Evolutionary conservation across 805 yeast genomes (phyloP).

Genomic region (Metschnikowia lachancei): DNA sequence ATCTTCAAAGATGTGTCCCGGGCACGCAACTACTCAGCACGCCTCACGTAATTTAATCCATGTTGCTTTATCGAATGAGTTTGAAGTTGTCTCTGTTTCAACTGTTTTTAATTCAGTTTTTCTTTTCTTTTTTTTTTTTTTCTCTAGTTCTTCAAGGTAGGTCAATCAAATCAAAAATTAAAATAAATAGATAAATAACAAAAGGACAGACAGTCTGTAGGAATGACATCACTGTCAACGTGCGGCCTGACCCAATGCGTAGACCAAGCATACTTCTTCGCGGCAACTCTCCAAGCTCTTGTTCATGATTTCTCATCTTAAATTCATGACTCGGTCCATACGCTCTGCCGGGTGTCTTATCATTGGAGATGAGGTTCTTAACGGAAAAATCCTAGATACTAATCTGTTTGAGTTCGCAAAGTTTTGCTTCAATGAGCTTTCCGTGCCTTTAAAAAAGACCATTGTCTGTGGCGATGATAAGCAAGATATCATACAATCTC

Average conservation of each 20-base stretch:
- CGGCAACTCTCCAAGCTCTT: not conserved
- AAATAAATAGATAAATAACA: no score
- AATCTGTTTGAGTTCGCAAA: constrained; percentile 72
- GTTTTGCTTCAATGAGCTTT: constrained; percentile 58
- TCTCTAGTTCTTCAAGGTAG: no score
- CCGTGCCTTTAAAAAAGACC: constrained; percentile 64
- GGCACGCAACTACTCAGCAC: no score
- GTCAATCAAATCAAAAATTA: no score
- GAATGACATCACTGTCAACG: no score
- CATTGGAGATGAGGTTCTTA: constrained; percentile 86
- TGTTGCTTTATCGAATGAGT: no score
- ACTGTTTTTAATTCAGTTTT: no score
- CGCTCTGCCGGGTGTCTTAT: constrained; percentile 51
- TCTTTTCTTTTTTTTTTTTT: no score
- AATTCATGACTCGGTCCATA: constrained; percentile 21
- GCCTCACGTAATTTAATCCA: no score
- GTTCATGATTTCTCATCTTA: constrained; percentile 11
- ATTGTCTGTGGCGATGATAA: constrained; percentile 77
- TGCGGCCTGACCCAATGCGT: not conserved
- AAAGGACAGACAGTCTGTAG: no score
- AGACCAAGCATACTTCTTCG: not conserved
- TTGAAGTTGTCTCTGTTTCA: no score
- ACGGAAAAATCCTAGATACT: constrained; percentile 79
- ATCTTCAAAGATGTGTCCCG: no score
- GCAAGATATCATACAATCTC: constrained; percentile 55